These are phyloP conservation scores for Dalbergia oliveri DNA, from an alignment of 306 rosid genomes.

Conservation along the genomic window DNA sequence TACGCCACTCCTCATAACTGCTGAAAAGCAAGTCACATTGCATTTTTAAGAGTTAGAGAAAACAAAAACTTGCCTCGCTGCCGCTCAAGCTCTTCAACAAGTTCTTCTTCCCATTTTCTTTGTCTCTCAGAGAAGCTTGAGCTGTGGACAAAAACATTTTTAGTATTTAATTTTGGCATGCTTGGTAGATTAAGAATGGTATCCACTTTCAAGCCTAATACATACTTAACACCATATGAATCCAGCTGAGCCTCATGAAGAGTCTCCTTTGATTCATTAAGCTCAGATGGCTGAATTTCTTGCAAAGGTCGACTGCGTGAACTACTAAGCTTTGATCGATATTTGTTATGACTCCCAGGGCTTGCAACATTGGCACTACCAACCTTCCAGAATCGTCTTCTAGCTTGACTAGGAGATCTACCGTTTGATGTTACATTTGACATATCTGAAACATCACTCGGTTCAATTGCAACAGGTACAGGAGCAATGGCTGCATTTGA, in stretches of 20 bases:
- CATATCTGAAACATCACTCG: constrained; percentile 57
- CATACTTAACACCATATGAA: constrained; percentile 65
- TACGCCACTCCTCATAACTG: neutral
- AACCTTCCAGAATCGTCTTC: constrained; percentile 70
- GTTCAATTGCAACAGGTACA: constrained; percentile 49
- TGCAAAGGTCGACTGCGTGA: constrained; percentile 66
- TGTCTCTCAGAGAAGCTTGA: constrained; percentile 75
- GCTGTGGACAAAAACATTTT: constrained; percentile 54
- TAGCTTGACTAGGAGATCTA: constrained; percentile 65
- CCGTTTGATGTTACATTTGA: constrained; percentile 66
- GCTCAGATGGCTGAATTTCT: constrained; percentile 82
- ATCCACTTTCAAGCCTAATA: constrained; percentile 33
- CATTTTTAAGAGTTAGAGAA: constrained; percentile 19
- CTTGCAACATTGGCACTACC: constrained; percentile 53
- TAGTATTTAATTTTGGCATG: constrained; percentile 18
- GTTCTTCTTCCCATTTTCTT: constrained; percentile 93
- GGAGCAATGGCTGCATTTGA: constrained; percentile 62
- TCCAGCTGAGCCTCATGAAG: constrained; percentile 57
- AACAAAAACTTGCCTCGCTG: constrained; percentile 69
- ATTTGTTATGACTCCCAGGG: constrained; percentile 57
- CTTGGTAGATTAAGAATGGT: constrained; percentile 36
- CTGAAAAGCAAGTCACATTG: neutral
- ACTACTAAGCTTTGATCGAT: constrained; percentile 53
- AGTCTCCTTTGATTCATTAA: constrained; percentile 65
- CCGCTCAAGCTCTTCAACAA: constrained; percentile 79